Base-by-base conservation (phyloP, 225 moss, liverwort and hornwort genomes). In the Polytrichum formosum region DNA sequence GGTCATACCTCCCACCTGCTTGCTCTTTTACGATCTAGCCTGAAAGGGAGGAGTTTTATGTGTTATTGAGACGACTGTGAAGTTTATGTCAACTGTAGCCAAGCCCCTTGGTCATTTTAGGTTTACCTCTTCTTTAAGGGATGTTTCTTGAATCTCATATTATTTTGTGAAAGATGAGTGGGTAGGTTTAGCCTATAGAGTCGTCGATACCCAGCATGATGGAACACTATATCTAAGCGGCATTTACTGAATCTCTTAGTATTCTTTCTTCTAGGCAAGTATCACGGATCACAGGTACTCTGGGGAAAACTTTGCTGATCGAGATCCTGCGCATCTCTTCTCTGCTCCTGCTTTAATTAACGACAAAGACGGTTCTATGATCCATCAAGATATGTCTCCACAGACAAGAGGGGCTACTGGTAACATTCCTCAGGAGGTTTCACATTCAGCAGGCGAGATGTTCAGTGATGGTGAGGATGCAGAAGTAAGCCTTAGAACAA, bases 381-480 rank as follows among this genome's bases (percentile, higher is more conserved):
- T 0, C 28, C 9, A 72, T 3, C 31, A 18, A 46, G 73, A 75
- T 28, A 75, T 78, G 78, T 78, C 83, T 28, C 73, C 77, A 19
- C 78, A 78, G 2, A 73, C 72, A 25, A 78, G 87, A 56, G 75
- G 68, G 7, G 33, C 67, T 31, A 18, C 26, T 58, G 17, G 56
- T 27, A 58, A 33, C 29, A 56, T 70, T 59, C 33, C 21, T 25
- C 7, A 70, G 31, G 58, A 79, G 13, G 74, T 73, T 73, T 69
- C 79, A 68, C 0, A 20, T 0, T 67, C 73, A 0, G 23, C 77
- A 63, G 26, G 69, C 9, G 17, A 67, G 55, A 75, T 79, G 2
- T 55, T 75, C 18, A 80, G 73, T 65, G 84, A 80, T 20, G 81
- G 77, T 59, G 80, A 82, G 53, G 70, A 82, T 54, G 53, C 55